These are phyloP conservation scores for Bremia lactucae DNA, from an alignment of 352 stramenopile species.

Conservation along the genomic window DNA sequence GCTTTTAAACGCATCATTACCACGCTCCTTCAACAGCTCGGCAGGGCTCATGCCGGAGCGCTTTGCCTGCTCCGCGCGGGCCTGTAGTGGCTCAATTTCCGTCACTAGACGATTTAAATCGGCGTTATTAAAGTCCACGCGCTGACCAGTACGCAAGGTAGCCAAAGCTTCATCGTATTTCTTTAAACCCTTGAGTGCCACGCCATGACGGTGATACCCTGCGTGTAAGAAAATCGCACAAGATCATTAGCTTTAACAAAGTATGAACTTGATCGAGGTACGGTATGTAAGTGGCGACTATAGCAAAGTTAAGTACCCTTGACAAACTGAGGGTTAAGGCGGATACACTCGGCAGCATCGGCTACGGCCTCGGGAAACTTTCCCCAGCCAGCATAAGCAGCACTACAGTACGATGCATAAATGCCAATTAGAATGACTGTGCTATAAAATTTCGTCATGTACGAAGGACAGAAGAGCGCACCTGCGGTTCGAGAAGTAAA, in stretches of 20 bases:
- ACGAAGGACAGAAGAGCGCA: slow-evolving; percentile 5
- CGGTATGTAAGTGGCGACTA: too few relatives aligned
- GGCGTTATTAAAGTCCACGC: slow-evolving; percentile 77
- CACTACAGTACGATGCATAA: slow-evolving; percentile 23
- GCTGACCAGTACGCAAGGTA: slow-evolving; percentile 60
- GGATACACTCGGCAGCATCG: slow-evolving; percentile 84
- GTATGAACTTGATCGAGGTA: too few relatives aligned
- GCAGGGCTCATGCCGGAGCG: slow-evolving; percentile 63
- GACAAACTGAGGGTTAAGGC: slow-evolving; percentile 89
- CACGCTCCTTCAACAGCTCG: slow-evolving; percentile 89
- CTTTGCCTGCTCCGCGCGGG: slow-evolving; percentile 45
- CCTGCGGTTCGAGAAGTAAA: slow-evolving; percentile 92
- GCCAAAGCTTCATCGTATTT: slow-evolving; percentile 71
- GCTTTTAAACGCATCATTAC: slow-evolving; percentile 90
- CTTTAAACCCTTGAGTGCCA: slow-evolving; percentile 84
- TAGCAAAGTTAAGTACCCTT: slow-evolving; percentile 49
- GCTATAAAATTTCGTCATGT: neutral
- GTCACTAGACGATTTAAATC: slow-evolving; percentile 73
- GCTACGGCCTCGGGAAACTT: slow-evolving; percentile 79
- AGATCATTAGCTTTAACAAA: slow-evolving; percentile 5
- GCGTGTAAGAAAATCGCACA: slow-evolving; percentile 1
- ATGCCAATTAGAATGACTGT: neutral
- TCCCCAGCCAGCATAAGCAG: slow-evolving; percentile 46
- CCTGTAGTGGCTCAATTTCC: slow-evolving; percentile 75
- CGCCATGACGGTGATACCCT: slow-evolving; percentile 90